Base-by-base conservation (phyloP, 108 stramenopile genomes). In the Cyclotella choctawhatcheeana region DNA sequence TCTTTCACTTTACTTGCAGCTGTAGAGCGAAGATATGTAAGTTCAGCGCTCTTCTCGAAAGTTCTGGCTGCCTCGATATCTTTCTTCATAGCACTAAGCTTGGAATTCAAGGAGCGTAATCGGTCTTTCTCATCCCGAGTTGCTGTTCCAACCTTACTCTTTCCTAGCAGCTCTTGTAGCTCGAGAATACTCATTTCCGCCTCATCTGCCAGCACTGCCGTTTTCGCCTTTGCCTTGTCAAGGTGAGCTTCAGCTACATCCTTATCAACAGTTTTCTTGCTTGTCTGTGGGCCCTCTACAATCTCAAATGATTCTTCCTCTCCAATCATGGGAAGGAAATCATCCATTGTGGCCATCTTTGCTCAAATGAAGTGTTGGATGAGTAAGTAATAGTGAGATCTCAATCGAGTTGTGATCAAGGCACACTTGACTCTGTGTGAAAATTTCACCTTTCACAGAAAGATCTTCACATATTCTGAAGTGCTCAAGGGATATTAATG, bases 81-180 rank as follows among this genome's bases (percentile, higher is more conserved):
- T 17, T 31, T 53, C 32, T 72, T 78, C 45, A 78, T 47, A 10
- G 24, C 44, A 44, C 64, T 58, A 27, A 80, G 75, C 45, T 75
- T 70, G n/a, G 33, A 1, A 40, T 81, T 63, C 50, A 74, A 32
- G 6, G 27, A 54, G 27, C 40, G 43, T 3, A 81, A 64, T 20
- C 73, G 54, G 40, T 69, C 34, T 50, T 63, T 74, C 61, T 81
- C 74, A 22, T 1, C 73, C 27, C 27, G 53, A 27, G 73, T 74
- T 29, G 73, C 69, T 20, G 79, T 81, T 40, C 66, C 61, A 18
- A 67, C 52, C 47, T 74, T 74, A 18, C 29, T 58, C 25, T 70
- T 61, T 10, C 34, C 51, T 0, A 77, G 69, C 48, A 77, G 58
- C 14, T 47, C 4, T 44, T 52, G 44, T 35, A 74, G 37, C 44